Evolutionary conservation across 2,329 filamentous ascomycete genomes (phyloP).

Genomic region (Ophiosphaerella korrae): DNA sequence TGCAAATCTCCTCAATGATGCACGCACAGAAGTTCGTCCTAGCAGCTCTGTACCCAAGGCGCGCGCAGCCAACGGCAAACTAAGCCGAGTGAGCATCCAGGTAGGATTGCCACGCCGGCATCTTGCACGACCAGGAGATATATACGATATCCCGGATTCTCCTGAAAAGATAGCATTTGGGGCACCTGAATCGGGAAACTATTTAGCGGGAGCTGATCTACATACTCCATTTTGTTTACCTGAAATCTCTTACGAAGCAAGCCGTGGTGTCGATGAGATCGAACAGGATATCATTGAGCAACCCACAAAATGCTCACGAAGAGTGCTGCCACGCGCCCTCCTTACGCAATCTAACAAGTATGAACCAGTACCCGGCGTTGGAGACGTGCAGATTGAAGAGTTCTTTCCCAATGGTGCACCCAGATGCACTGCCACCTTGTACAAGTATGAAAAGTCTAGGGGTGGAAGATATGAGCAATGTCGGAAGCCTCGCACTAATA

Average conservation of each 20-base stretch:
- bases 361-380: too few species aligned
- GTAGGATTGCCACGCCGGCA: slow-evolving; percentile 8
- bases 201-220: too few species aligned
- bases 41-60: slow-evolving; percentile 7
- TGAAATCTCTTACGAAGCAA: too few species aligned
- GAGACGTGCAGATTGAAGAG: slow-evolving; percentile 2
- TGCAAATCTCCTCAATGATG: slow-evolving; percentile 38
- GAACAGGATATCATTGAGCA: too few species aligned
- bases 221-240: too few species aligned
- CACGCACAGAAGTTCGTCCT: slow-evolving; percentile 19
- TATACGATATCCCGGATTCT: slow-evolving; percentile 26
- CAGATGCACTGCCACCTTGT: slow-evolving; percentile 9
- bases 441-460: slow-evolving; percentile 4
- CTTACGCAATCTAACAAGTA: too few species aligned
- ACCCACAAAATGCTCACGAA: too few species aligned
- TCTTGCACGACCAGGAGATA: slow-evolving; percentile 14
- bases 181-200: slow-evolving; percentile 3
- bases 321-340: too few species aligned
- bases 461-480: slow-evolving; percentile 12
- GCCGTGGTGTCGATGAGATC: too few species aligned
- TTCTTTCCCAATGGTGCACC: slow-evolving; percentile 2
- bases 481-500: background rate
- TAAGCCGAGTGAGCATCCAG: slow-evolving; percentile 21
- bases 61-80: slow-evolving; percentile 17
- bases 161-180: slow-evolving; percentile 22